phyloP scores from a whole-genome alignment of 2,329 filamentous ascomycete species.

The Coniochaeta sp. region DNA sequence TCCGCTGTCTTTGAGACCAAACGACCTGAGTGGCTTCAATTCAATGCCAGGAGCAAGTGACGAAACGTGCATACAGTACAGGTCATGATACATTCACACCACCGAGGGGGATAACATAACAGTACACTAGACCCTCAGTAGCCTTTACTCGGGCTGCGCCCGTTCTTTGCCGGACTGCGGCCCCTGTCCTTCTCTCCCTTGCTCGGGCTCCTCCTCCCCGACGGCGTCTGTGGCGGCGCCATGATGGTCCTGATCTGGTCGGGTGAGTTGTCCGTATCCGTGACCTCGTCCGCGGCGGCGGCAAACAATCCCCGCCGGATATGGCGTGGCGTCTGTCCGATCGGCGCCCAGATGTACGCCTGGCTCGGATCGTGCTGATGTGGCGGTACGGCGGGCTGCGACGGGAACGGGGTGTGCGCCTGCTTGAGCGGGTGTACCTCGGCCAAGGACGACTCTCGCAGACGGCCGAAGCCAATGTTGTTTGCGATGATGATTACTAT shows the following conservation, averaged over 20 bases:
- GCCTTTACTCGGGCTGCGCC: neutral
- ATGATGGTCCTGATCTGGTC: conserved; percentile 32
- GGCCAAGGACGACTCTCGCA: conserved; percentile 21
- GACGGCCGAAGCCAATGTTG: conserved; percentile 36
- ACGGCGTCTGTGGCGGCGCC: conserved; percentile 35
- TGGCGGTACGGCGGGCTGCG: conserved; percentile 15
- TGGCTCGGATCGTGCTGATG: conserved; percentile 23
- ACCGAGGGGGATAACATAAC: too few relatives aligned
- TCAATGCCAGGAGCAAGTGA: too few relatives aligned
- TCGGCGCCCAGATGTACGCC: conserved; percentile 42
- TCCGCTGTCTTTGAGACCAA: too few relatives aligned
- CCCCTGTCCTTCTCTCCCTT: conserved; percentile 43
- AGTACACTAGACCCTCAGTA: neutral
- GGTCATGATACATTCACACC: too few relatives aligned
- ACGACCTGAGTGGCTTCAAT: too few relatives aligned
- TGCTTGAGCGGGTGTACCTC: conserved; percentile 5
- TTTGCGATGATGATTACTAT: conserved; percentile 41
- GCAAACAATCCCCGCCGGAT: conserved; percentile 29
- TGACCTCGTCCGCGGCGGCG: conserved; percentile 32
- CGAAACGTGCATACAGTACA: too few relatives aligned
- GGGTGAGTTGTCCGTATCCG: conserved; percentile 45
- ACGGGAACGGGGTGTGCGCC: conserved; percentile 16
- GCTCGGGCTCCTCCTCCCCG: conserved; percentile 36
- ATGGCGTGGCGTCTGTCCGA: conserved; percentile 38
- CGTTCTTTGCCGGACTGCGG: conserved; percentile 38